Conservation (phyloP, 768 basidiomycete species). For the Xerocomellus chrysenteron region DNA sequence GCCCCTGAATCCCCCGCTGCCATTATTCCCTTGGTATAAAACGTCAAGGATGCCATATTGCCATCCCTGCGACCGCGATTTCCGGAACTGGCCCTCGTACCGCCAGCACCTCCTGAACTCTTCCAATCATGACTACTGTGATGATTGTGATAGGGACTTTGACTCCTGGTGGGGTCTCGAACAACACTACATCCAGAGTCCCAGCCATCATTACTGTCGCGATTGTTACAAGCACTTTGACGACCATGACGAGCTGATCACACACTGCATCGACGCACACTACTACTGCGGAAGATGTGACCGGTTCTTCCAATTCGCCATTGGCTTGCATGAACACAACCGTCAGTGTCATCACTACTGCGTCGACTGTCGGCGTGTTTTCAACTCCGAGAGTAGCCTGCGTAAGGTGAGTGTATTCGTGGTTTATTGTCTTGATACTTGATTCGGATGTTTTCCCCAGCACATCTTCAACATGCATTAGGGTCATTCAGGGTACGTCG, state of each 20-base stretch:
- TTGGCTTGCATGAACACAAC: slow-evolving; percentile 49
- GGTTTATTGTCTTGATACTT: background rate
- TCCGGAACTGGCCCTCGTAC: slow-evolving; percentile 31
- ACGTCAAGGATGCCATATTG: too few species aligned
- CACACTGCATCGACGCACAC: slow-evolving; percentile 44
- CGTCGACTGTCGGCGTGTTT: slow-evolving; percentile 41
- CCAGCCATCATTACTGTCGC: slow-evolving; percentile 52
- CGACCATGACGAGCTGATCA: slow-evolving; percentile 30
- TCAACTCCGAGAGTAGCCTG: slow-evolving; percentile 30
- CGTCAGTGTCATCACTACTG: slow-evolving; percentile 48
- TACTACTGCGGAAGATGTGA: slow-evolving; percentile 44
- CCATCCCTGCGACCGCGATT: slow-evolving; percentile 36
- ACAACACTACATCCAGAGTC: slow-evolving; percentile 54
- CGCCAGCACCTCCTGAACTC: slow-evolving; percentile 39
- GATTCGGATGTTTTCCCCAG: slow-evolving; percentile 14
- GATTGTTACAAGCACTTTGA: slow-evolving; percentile 47
- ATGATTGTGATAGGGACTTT: slow-evolving; percentile 49
- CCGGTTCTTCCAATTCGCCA: slow-evolving; percentile 39
- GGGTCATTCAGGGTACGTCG: too few species aligned
- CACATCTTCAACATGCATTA: slow-evolving; percentile 56
- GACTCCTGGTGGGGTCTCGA: slow-evolving; percentile 34
- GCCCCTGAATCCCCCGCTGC: too few species aligned
- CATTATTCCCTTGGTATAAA: too few species aligned
- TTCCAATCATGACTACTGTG: slow-evolving; percentile 44
- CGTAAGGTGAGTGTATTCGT: slow-evolving; percentile 6